phyloP scores from a whole-genome alignment of 1,284 basidiomycete genomes.

The Ustilago shanxiensis region DNA sequence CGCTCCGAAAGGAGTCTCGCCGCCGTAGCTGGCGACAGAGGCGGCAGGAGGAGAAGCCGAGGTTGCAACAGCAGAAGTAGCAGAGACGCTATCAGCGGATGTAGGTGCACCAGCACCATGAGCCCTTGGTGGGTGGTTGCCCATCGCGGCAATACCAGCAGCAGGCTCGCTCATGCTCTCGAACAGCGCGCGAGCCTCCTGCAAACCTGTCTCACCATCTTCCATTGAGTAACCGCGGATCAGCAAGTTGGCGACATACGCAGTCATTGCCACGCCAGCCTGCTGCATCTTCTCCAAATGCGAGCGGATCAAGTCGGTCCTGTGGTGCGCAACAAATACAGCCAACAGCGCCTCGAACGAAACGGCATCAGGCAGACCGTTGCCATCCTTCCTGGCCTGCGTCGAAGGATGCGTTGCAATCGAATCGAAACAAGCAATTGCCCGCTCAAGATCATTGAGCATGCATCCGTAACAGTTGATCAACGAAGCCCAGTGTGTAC shows the following conservation, averaged over 20 bases:
- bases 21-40: not conserved
- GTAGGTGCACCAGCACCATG: constrained; percentile 71
- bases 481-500: constrained; percentile 90
- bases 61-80: not conserved
- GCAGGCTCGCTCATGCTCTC: constrained; percentile 88
- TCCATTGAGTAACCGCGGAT: constrained; percentile 81
- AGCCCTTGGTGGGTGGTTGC: constrained; percentile 79
- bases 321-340: constrained; percentile 83
- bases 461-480: constrained; percentile 92
- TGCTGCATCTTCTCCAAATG: constrained; percentile 78
- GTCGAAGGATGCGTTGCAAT: constrained; percentile 74
- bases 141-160: constrained; percentile 85
- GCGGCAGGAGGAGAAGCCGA: not conserved
- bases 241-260: constrained; percentile 92
- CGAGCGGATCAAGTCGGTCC: constrained; percentile 81
- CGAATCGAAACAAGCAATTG: constrained; percentile 82
- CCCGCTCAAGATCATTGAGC: constrained; percentile 81
- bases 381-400: constrained; percentile 51
- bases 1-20: constrained; percentile 72
- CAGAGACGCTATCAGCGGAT: constrained; percentile 9
- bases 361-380: constrained; percentile 80
- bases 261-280: constrained; percentile 85
- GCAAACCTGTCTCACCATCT: constrained; percentile 75
- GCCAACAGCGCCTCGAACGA: constrained; percentile 92
- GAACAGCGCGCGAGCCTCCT: constrained; percentile 75